phyloP scores from a whole-genome alignment of 2,329 filamentous ascomycete species.

The Dactylella cylindrospora region DNA sequence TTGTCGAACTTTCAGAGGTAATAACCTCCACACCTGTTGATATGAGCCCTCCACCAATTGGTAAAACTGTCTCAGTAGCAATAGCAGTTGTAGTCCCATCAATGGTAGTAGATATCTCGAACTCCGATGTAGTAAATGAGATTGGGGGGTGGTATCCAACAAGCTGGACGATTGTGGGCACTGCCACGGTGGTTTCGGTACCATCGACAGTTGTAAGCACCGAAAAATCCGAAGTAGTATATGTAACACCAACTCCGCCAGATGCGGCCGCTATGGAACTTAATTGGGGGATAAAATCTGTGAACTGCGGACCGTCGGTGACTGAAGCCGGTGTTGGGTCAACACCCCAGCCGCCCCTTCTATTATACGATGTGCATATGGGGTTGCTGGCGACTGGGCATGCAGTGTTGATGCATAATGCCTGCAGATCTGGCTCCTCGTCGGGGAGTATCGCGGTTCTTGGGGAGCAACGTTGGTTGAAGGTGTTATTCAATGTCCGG shows the following conservation, averaged over 20 bases:
- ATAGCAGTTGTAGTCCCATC: slow-evolving; percentile 14
- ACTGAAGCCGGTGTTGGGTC: slow-evolving; percentile 4
- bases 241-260: neutral
- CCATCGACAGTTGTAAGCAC: slow-evolving; percentile 17
- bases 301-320: slow-evolving; percentile 17
- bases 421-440: slow-evolving; percentile 57
- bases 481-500: slow-evolving; percentile 57
- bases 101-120: slow-evolving; percentile 11
- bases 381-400: slow-evolving; percentile 57
- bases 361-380: slow-evolving; percentile 56
- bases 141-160: slow-evolving; percentile 3
- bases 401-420: slow-evolving; percentile 59
- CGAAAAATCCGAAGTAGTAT: slow-evolving; percentile 15
- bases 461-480: slow-evolving; percentile 59
- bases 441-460: slow-evolving; percentile 55
- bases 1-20: slow-evolving; percentile 7
- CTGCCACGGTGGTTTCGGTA: slow-evolving; percentile 6
- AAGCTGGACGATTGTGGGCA: slow-evolving; percentile 4
- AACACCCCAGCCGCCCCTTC: slow-evolving; percentile 15
- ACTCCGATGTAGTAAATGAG: slow-evolving; percentile 11
- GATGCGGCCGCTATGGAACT: slow-evolving; percentile 14
- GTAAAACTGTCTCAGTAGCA: slow-evolving; percentile 11
- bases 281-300: slow-evolving; percentile 11
- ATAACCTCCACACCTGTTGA: neutral
- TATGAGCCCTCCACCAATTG: slow-evolving; percentile 24